These are phyloP conservation scores for Boechera divaricarpa DNA, from an alignment of 345 rosid genomes.

Conservation along the genomic window DNA sequence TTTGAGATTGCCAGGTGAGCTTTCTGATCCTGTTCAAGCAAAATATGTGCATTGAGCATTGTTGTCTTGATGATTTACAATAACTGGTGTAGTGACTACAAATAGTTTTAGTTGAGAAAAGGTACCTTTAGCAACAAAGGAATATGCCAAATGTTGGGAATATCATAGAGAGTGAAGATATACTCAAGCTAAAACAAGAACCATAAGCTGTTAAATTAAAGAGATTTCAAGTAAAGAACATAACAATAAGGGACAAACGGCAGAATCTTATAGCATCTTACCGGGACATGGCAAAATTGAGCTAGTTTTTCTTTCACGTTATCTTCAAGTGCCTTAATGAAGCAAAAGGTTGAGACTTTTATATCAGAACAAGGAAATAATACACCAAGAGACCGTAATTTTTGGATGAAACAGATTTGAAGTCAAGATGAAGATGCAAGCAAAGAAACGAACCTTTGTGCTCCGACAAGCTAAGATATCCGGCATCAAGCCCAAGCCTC, in stretches of 20 bases:
- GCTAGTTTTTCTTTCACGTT: slow-evolving; percentile 80
- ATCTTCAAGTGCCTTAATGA: slow-evolving; percentile 72
- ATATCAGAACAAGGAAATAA: slow-evolving; percentile 25
- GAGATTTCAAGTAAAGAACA: slow-evolving; percentile 27
- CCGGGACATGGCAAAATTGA: slow-evolving; percentile 91
- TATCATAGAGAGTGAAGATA: slow-evolving; percentile 81
- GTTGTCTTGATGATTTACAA: not conserved
- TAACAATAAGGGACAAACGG: not conserved
- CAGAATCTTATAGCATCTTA: slow-evolving; percentile 34
- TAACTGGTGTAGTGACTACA: not conserved
- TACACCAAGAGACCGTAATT: slow-evolving; percentile 6
- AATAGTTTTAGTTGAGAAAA: slow-evolving; percentile 8
- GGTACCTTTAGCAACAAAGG: slow-evolving; percentile 82
- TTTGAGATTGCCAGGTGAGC: slow-evolving; percentile 83
- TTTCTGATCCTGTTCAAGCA: slow-evolving; percentile 73
- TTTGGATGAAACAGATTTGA: not conserved
- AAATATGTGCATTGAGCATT: not conserved
- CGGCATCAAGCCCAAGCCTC: slow-evolving; percentile 90
- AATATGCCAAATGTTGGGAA: slow-evolving; percentile 95
- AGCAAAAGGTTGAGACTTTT: not conserved
- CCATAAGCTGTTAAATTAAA: slow-evolving; percentile 21
- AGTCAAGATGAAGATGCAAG: slow-evolving; percentile 22
- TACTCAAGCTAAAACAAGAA: slow-evolving; percentile 62
- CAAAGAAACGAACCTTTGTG: slow-evolving; percentile 61
- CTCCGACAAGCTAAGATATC: slow-evolving; percentile 93